These are phyloP conservation scores for Puccinellia tenuiflora DNA, from an alignment of 176 grass and related monocot genomes.

Conservation along the genomic window DNA sequence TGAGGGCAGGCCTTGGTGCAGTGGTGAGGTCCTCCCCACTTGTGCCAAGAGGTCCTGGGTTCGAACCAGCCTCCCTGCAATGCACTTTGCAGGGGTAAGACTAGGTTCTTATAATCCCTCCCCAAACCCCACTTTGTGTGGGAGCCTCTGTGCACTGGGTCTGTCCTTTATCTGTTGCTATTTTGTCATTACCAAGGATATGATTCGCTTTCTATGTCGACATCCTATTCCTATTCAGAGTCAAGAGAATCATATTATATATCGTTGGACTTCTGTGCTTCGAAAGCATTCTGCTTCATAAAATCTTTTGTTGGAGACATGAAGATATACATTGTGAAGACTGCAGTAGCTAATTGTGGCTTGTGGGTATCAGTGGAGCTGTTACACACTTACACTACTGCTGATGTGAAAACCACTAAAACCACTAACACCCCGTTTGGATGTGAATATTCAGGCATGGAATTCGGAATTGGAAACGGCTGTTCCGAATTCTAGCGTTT, in stretches of 20 bases:
- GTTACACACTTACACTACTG: neutral
- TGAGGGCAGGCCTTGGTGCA: too few species aligned
- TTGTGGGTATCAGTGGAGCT: slow-evolving; percentile 1
- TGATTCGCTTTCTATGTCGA: neutral
- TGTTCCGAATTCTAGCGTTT: too few species aligned
- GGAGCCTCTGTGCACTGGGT: too few species aligned
- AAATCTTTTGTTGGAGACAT: neutral
- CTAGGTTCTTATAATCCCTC: too few species aligned
- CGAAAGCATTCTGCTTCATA: neutral
- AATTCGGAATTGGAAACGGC: too few species aligned
- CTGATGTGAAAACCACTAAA: neutral
- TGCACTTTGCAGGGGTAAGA: too few species aligned
- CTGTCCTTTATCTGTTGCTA: neutral
- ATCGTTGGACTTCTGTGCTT: neutral
- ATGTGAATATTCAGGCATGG: too few species aligned
- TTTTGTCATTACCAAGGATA: neutral
- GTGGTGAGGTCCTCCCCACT: too few species aligned
- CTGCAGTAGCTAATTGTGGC: neutral
- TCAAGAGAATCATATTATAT: neutral
- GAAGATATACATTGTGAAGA: neutral
- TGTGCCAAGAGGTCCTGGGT: too few species aligned
- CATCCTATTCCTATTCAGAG: neutral
- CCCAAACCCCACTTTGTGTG: too few species aligned
- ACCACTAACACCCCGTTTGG: too few species aligned
- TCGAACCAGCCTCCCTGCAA: too few species aligned